These are phyloP conservation scores for Penicillium sp. DNA, from an alignment of 2,329 filamentous ascomycete species.

Conservation along the genomic window DNA sequence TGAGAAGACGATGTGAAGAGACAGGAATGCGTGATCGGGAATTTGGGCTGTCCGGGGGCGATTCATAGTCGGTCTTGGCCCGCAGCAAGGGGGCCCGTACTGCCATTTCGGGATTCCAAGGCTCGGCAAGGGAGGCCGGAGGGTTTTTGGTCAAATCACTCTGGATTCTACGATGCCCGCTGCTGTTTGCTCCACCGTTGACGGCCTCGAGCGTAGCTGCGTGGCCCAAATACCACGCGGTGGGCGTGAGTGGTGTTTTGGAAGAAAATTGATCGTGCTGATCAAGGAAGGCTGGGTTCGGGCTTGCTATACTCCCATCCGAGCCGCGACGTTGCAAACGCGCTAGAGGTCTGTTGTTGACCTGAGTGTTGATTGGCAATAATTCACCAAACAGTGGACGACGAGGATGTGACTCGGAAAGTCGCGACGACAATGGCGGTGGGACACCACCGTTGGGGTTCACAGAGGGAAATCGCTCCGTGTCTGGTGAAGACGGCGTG, in stretches of 20 bases:
- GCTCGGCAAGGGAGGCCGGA: conserved; percentile 28
- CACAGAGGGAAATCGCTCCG: conserved; percentile 1
- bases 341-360: conserved; percentile 58
- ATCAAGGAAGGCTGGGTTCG: conserved; percentile 46
- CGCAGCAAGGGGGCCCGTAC: conserved; percentile 30
- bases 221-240: conserved; percentile 63
- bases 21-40: conserved; percentile 50
- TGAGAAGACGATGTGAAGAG: conserved; percentile 41
- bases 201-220: conserved; percentile 47
- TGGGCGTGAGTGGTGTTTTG: conserved; percentile 64
- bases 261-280: conserved; percentile 44
- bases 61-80: conserved; percentile 28
- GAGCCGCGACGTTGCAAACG: conserved; percentile 63
- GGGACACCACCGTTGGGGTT: conserved; percentile 9
- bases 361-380: conserved; percentile 58
- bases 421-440: conserved; percentile 21
- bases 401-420: conserved; percentile 41
- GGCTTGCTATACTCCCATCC: conserved; percentile 66
- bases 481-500: conserved; percentile 10
- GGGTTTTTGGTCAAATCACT: conserved; percentile 59
- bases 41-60: conserved; percentile 32
- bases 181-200: conserved; percentile 26
- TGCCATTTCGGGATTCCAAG: conserved; percentile 37
- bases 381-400: conserved; percentile 76
- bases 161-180: conserved; percentile 42